Conservation (phyloP, 2,329 filamentous ascomycete species). For the Beauveria sp. region DNA sequence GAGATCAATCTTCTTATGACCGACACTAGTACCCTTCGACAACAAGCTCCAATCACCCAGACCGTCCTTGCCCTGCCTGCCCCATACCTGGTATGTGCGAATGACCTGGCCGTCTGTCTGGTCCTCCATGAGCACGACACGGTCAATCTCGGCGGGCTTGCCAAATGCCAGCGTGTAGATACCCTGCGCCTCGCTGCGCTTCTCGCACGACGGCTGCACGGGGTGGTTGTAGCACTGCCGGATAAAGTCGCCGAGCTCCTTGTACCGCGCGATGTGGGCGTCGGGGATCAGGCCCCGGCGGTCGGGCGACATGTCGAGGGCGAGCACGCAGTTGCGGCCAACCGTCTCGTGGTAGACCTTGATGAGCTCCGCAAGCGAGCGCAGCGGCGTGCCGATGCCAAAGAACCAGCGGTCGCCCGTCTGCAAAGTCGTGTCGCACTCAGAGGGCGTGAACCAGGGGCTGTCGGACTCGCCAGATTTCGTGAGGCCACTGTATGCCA, state of each 20-base stretch:
- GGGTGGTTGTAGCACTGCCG: conserved; percentile 5
- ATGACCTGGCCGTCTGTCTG: conserved; percentile 20
- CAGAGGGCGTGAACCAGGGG: conserved; percentile 17
- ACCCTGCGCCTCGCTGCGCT: neutral
- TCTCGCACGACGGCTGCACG: neutral
- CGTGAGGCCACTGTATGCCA: conserved; percentile 3
- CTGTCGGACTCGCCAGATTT: conserved; percentile 17
- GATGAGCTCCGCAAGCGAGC: conserved; percentile 17
- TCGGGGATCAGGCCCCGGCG: conserved; percentile 18
- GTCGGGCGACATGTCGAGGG: conserved; percentile 19
- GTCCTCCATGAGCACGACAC: conserved; percentile 21
- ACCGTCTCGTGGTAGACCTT: conserved; percentile 20
- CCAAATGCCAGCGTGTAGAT: conserved; percentile 13
- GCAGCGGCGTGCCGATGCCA: conserved; percentile 16
- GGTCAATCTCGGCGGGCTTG: conserved; percentile 15
- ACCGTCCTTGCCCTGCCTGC: conserved; percentile 13
- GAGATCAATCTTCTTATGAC: conserved; percentile 20
- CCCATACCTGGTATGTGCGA: conserved; percentile 18
- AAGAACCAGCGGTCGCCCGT: conserved; percentile 19
- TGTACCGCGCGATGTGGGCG: conserved; percentile 17
- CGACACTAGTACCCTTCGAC: conserved; percentile 19
- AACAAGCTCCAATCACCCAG: conserved; percentile 15
- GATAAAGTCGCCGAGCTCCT: conserved; percentile 19
- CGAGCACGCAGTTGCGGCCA: conserved; percentile 19
- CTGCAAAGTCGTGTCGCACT: conserved; percentile 20